A percentile compares a stretch with the other conserved stretches of the same genome.
These are phyloP conservation scores for Tribonema minus DNA, from an alignment of 108 stramenopile genomes.

Conservation along the genomic window DNA sequence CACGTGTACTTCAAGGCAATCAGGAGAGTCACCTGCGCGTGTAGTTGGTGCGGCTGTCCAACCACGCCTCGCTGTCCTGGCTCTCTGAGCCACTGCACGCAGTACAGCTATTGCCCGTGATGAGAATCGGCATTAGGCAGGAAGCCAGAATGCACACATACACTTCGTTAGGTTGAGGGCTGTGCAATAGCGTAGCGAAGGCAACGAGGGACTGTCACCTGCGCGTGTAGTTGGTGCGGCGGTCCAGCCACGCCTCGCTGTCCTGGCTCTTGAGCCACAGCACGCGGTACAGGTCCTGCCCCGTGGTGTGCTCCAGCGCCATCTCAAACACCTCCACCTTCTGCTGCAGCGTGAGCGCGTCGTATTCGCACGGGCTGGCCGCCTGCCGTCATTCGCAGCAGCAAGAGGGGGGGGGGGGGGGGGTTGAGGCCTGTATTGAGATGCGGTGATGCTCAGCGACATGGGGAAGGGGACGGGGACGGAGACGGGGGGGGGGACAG, in stretches of 20 bases:
- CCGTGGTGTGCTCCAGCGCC: slow-evolving; percentile 75
- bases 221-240: slow-evolving; percentile 88
- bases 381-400: no score
- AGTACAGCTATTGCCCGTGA: slow-evolving; percentile 82
- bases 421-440: no score
- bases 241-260: slow-evolving; percentile 94
- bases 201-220: not conserved
- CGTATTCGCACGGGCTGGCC: slow-evolving; percentile 77
- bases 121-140: not conserved
- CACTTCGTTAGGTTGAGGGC: no score
- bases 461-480: no score
- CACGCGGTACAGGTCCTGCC: slow-evolving; percentile 89
- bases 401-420: no score
- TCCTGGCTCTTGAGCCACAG: slow-evolving; percentile 91
- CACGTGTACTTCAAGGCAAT: no score
- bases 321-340: slow-evolving; percentile 95
- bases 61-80: slow-evolving; percentile 91
- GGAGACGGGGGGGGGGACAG: no score
- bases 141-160: no score
- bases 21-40: slow-evolving; percentile 74
- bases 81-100: slow-evolving; percentile 94
- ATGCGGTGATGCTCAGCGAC: no score
- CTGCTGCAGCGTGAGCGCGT: slow-evolving; percentile 85
- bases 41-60: slow-evolving; percentile 87
- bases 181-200: not conserved